phyloP scores from a whole-genome alignment of 208 protist species.

The Trypanosoma lewisi region DNA sequence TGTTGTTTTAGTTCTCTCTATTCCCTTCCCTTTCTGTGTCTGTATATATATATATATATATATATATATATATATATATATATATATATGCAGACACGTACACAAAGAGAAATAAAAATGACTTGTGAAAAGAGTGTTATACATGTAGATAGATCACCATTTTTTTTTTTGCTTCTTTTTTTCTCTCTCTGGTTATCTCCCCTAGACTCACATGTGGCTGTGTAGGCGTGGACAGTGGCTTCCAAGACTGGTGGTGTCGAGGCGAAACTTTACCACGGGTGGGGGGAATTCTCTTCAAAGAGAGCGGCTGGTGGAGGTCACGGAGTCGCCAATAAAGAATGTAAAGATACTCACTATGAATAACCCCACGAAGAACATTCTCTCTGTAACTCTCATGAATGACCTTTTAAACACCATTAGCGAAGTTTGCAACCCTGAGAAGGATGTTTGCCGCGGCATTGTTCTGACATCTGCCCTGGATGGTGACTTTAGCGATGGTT shows the following conservation, averaged over 20 bases:
- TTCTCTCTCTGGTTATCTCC: neutral
- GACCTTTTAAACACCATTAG: slow-evolving; percentile 43
- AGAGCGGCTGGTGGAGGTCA: slow-evolving; percentile 27
- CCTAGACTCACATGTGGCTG: neutral
- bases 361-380: slow-evolving; percentile 40
- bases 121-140: neutral
- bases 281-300: neutral
- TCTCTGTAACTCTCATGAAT: slow-evolving; percentile 42
- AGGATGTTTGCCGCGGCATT: slow-evolving; percentile 43
- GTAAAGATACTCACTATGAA: slow-evolving; percentile 64
- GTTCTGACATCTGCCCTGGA: slow-evolving; percentile 57
- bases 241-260: neutral
- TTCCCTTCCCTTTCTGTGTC: neutral
- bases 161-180: slow-evolving; percentile 6
- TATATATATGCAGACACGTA: neutral
- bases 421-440: slow-evolving; percentile 55
- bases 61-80: neutral
- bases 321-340: slow-evolving; percentile 45
- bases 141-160: neutral
- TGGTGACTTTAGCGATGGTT: slow-evolving; percentile 56
- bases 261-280: neutral
- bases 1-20: neutral
- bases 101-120: no score
- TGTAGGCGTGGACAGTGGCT: neutral
- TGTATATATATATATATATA: neutral